These are phyloP conservation scores for Ophioceras dolichostomum DNA, from an alignment of 2,329 filamentous ascomycete genomes.

Conservation along the genomic window DNA sequence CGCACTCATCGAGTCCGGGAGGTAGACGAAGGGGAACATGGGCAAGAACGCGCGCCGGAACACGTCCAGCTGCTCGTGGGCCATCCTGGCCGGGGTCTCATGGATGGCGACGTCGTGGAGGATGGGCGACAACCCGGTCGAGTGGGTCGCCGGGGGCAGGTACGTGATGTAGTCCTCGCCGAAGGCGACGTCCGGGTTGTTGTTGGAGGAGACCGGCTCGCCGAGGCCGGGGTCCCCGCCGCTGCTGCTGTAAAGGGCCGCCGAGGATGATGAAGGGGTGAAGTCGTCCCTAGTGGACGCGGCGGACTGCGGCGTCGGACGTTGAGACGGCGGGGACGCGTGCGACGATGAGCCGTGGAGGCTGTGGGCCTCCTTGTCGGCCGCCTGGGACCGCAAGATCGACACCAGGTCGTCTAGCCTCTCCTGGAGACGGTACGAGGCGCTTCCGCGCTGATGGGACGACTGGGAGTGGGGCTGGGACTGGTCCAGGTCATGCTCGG, in stretches of 20 bases:
- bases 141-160: not conserved
- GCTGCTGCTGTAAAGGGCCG: too few relatives aligned
- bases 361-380: not conserved
- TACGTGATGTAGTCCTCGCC: too few relatives aligned
- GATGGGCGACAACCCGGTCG: not conserved
- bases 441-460: not conserved
- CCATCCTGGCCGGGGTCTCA: not conserved
- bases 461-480: not conserved
- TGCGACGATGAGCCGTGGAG: too few relatives aligned
- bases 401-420: conserved; percentile 3
- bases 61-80: conserved; percentile 8
- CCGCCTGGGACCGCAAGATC: not conserved
- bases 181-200: not conserved
- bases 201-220: not conserved
- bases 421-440: not conserved
- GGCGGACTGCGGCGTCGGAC: too few relatives aligned
- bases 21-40: conserved; percentile 8
- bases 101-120: not conserved
- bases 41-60: conserved; percentile 8
- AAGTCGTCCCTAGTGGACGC: too few relatives aligned
- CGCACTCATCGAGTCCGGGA: conserved; percentile 3
- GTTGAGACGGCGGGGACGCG: too few relatives aligned
- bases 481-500: not conserved
- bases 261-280: too few relatives aligned
- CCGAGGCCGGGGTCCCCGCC: not conserved